These are phyloP conservation scores for Coriolopsis trogii DNA, from an alignment of 1,284 basidiomycete genomes.

Conservation along the genomic window DNA sequence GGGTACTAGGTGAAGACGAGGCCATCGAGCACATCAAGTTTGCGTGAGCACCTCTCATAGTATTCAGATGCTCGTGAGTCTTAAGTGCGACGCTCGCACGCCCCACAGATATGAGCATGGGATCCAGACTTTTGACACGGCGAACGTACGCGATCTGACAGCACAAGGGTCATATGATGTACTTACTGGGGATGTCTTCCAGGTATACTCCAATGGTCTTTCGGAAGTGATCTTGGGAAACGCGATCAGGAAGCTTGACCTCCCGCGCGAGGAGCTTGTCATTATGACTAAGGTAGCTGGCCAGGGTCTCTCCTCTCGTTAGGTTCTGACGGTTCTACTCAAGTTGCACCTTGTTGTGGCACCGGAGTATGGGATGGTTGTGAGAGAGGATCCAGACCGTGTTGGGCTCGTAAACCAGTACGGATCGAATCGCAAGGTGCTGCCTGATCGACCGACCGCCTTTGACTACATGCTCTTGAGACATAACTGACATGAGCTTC, in stretches of 20 bases:
- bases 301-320: background rate
- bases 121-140: constrained; percentile 56
- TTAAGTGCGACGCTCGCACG: background rate
- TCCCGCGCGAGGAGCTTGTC: constrained; percentile 59
- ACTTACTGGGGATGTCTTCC: constrained; percentile 2
- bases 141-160: constrained; percentile 36
- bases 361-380: too few species aligned
- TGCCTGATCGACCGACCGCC: background rate
- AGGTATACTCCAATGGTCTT: constrained; percentile 43
- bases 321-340: too few species aligned
- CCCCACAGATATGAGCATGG: constrained; percentile 39
- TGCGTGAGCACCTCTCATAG: constrained; percentile 31
- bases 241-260: constrained; percentile 54
- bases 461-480: background rate
- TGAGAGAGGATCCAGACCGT: constrained; percentile 8
- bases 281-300: constrained; percentile 53
- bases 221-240: constrained; percentile 60
- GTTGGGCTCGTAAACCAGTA: constrained; percentile 25
- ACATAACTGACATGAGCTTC: background rate
- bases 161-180: background rate
- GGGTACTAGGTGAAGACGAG: too few species aligned
- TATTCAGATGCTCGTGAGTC: background rate
- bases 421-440: constrained; percentile 29
- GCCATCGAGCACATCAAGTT: too few species aligned
- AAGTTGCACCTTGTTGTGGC: too few species aligned